phyloP scores from a whole-genome alignment of 371 early-diverging fungal species.

The Rhizopus microsporus region DNA sequence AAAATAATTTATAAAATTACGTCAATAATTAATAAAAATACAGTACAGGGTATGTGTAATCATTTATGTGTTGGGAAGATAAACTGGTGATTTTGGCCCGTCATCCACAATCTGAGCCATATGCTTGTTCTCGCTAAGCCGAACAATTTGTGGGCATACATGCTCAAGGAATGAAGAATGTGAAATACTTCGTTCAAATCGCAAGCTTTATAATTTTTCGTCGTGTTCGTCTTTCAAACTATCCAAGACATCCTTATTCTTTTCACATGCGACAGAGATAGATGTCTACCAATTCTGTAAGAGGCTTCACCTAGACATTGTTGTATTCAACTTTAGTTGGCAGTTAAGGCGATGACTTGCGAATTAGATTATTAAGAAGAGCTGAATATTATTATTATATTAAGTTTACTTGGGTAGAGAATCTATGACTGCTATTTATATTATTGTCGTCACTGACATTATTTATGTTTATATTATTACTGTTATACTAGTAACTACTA shows the following conservation, averaged over 20 bases:
- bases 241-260: slow-evolving; percentile 3
- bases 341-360: too few species aligned
- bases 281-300: too few species aligned
- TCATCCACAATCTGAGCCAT: slow-evolving; percentile 5
- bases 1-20: not conserved
- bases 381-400: too few species aligned
- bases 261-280: slow-evolving; percentile 3
- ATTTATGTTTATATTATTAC: too few species aligned
- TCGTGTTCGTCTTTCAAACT: slow-evolving; percentile 3
- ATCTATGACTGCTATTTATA: too few species aligned
- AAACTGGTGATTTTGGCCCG: slow-evolving; percentile 6
- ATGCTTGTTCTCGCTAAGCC: not conserved
- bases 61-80: slow-evolving; percentile 2
- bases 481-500: too few species aligned
- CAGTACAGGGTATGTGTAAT: slow-evolving; percentile 1
- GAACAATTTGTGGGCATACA: slow-evolving; percentile 1
- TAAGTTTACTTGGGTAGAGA: too few species aligned
- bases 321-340: too few species aligned
- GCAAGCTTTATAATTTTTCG: not conserved
- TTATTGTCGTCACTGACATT: too few species aligned
- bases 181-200: slow-evolving; percentile 1
- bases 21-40: not conserved
- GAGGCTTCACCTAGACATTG: too few species aligned
- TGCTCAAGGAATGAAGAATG: slow-evolving; percentile 4
- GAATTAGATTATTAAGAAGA: too few species aligned